phyloP scores from a whole-genome alignment of 2,329 filamentous ascomycete genomes.

The Talaromyces albobiverticillius region DNA sequence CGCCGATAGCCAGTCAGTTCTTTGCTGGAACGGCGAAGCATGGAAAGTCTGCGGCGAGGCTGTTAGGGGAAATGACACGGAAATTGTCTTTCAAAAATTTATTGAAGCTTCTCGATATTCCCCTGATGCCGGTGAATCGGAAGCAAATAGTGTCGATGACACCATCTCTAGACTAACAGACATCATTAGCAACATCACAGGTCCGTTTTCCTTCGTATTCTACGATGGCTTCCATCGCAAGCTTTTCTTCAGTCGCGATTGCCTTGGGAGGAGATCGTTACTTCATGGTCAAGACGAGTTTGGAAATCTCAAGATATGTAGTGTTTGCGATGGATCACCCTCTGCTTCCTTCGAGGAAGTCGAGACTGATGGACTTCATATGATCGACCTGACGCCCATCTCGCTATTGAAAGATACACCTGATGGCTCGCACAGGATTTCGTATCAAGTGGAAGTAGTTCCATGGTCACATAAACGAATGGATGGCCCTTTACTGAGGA shows the following conservation, averaged over 20 bases:
- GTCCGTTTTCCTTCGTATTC: constrained; percentile 88
- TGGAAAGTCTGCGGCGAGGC: constrained; percentile 66
- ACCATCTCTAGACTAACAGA: constrained; percentile 31
- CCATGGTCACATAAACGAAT: constrained; percentile 16
- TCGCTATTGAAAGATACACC: not conserved
- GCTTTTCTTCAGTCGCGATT: constrained; percentile 82
- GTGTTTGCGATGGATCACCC: constrained; percentile 59
- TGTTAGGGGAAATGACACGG: constrained; percentile 74
- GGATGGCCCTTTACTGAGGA: constrained; percentile 21
- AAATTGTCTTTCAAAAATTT: constrained; percentile 63
- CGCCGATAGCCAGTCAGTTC: constrained; percentile 55
- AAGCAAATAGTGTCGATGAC: constrained; percentile 9
- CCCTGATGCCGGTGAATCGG: constrained; percentile 16
- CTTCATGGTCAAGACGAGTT: constrained; percentile 53
- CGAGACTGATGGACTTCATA: constrained; percentile 77
- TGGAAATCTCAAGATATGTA: constrained; percentile 63
- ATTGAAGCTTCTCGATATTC: constrained; percentile 35
- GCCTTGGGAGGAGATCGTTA: constrained; percentile 80
- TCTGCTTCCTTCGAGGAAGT: constrained; percentile 69
- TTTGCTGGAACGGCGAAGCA: constrained; percentile 98
- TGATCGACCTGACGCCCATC: constrained; percentile 52
- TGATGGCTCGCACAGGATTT: not conserved
- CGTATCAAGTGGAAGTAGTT: constrained; percentile 10
- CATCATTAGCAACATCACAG: constrained; percentile 63
- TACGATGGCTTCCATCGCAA: constrained; percentile 62